Evolutionary conservation across 192 early-diverging fungal genomes (phyloP).

Genomic region (Dimargaris cristalligena): DNA sequence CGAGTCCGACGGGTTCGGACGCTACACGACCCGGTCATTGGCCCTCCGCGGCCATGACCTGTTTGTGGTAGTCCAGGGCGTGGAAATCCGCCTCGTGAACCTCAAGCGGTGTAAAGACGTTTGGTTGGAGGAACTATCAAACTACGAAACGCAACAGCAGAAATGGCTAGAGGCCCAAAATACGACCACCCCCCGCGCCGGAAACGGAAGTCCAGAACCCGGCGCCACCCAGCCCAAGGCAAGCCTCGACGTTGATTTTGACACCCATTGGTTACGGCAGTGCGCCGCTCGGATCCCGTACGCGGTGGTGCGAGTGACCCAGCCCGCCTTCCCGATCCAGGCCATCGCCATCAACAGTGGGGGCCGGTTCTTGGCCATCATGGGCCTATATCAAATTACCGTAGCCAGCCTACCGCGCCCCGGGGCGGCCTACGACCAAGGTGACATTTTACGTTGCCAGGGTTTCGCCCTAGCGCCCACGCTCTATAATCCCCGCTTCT

Average conservation of each 20-base stretch:
- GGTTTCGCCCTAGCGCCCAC: background rate
- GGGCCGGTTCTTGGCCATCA: constrained; percentile 41
- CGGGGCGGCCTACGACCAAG: constrained; percentile 15
- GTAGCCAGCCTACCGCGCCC: constrained; percentile 37
- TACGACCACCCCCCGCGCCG: background rate
- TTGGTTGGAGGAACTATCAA: background rate
- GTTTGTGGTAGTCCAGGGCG: constrained; percentile 8
- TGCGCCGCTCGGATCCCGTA: constrained; percentile 4
- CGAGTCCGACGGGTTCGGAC: background rate
- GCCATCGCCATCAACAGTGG: constrained; percentile 32
- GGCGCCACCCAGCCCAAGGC: no score
- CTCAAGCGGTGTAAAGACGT: constrained; percentile 8
- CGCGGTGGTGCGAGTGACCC: background rate
- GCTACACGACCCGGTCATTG: background rate
- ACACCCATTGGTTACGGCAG: background rate
- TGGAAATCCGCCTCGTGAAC: constrained; percentile 7
- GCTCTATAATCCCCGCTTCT: background rate
- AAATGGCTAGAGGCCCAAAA: background rate
- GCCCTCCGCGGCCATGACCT: constrained; percentile 8
- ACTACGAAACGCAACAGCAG: no score
- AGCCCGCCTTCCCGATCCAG: constrained; percentile 34
- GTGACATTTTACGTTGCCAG: constrained; percentile 14
- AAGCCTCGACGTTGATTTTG: background rate
- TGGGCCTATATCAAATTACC: constrained; percentile 37
- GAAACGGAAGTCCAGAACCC: background rate